phyloP scores from a whole-genome alignment of 73 alveolate species.

The Paramecium tetraurelia region DNA sequence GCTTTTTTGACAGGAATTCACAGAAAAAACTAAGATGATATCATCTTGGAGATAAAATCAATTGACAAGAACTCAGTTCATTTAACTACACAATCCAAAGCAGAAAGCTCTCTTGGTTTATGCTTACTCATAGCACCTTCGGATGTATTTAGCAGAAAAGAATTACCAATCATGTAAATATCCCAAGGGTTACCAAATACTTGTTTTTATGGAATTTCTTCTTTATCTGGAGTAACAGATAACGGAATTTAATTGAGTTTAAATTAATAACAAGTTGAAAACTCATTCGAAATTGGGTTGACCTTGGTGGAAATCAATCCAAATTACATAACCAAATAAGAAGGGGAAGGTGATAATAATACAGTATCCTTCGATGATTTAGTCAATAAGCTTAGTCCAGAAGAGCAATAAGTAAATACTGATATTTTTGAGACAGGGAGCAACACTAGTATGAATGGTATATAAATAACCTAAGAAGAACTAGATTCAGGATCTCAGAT shows the following conservation, averaged over 20 bases:
- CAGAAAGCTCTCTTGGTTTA: constrained; percentile 1
- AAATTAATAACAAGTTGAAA: background rate
- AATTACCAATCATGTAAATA: background rate
- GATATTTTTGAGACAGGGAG: background rate
- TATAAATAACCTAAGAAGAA: background rate
- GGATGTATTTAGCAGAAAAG: background rate
- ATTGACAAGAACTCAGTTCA: background rate
- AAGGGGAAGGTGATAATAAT: background rate
- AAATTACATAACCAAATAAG: background rate
- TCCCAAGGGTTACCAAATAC: background rate
- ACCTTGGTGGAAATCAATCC: background rate
- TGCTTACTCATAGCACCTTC: background rate
- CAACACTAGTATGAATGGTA: background rate
- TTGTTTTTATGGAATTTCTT: background rate
- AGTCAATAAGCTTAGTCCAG: background rate
- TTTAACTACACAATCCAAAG: background rate
- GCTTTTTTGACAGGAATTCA: background rate
- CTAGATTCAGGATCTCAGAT: background rate
- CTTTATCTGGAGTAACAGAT: background rate
- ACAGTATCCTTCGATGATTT: background rate
- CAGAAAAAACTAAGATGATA: background rate
- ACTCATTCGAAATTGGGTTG: background rate
- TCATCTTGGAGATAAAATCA: background rate
- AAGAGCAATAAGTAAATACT: background rate
- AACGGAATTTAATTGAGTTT: background rate